A percentile compares a stretch with the other conserved stretches of the same genome.
phyloP scores from a whole-genome alignment of 495 filamentous ascomycete genomes.

The Collariella sp. region DNA sequence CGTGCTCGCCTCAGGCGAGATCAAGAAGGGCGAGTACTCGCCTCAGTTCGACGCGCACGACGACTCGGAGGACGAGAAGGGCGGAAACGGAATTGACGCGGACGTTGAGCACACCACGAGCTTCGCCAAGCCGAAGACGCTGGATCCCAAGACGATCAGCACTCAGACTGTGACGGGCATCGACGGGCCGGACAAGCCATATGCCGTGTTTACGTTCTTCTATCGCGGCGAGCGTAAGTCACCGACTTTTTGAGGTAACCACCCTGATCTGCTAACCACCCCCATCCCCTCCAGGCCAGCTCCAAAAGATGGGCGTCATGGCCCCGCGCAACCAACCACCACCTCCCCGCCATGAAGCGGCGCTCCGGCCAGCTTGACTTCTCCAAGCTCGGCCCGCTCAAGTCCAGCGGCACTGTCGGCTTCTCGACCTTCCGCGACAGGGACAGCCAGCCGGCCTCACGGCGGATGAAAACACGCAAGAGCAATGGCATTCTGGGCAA shows the following conservation, averaged over 20 bases:
- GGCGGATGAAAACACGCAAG: slow-evolving; percentile 49
- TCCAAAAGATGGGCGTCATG: slow-evolving; percentile 88
- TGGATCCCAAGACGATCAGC: slow-evolving; percentile 95
- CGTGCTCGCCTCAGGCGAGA: slow-evolving; percentile 90
- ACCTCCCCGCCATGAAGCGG: slow-evolving; percentile 55
- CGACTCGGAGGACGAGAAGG: slow-evolving; percentile 58
- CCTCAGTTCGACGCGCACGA: slow-evolving; percentile 97
- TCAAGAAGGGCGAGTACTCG: slow-evolving; percentile 94
- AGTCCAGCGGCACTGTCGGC: slow-evolving; percentile 73
- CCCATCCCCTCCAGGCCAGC: slow-evolving; percentile 59
- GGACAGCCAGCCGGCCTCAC: slow-evolving; percentile 37
- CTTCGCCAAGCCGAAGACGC: slow-evolving; percentile 93
- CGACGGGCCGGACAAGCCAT: slow-evolving; percentile 88
- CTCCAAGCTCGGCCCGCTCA: slow-evolving; percentile 72
- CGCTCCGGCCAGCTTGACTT: slow-evolving; percentile 75
- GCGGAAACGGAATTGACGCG: slow-evolving; percentile 38
- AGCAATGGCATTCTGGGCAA: slow-evolving; percentile 37
- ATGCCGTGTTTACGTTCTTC: slow-evolving; percentile 95
- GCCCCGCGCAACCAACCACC: slow-evolving; percentile 51
- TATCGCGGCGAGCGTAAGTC: slow-evolving; percentile 89
- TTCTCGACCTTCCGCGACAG: slow-evolving; percentile 82
- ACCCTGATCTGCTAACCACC: slow-evolving; percentile 6
- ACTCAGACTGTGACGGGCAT: slow-evolving; percentile 99
- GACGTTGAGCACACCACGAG: slow-evolving; percentile 97
- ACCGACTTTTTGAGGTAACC: neutral